A percentile compares a stretch with the other conserved stretches of the same genome.
These are phyloP conservation scores for Backusella luteola DNA, from an alignment of 192 early-diverging fungal genomes.

Conservation along the genomic window DNA sequence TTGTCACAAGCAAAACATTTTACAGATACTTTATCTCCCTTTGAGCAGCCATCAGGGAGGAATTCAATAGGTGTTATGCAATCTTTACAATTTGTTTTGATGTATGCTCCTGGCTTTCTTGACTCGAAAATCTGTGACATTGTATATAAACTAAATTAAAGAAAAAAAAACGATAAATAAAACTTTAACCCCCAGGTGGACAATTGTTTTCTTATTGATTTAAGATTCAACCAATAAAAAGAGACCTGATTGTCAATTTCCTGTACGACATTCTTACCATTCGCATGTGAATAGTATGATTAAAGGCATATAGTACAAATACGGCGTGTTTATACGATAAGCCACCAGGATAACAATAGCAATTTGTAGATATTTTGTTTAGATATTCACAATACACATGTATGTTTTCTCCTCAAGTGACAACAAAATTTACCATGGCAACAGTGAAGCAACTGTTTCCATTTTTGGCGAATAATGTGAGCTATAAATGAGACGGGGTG, in stretches of 20 bases:
- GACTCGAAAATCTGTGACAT: slow-evolving; percentile 40
- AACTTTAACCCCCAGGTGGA: not conserved
- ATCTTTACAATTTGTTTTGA: slow-evolving; percentile 47
- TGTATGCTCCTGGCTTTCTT: slow-evolving; percentile 50
- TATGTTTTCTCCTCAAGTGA: too few species aligned
- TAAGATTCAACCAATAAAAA: not conserved
- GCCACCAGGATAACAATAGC: not conserved
- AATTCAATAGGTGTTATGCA: slow-evolving; percentile 55
- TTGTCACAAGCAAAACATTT: slow-evolving; percentile 55
- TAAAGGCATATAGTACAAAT: not conserved
- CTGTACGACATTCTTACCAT: not conserved
- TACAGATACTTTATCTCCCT: slow-evolving; percentile 42
- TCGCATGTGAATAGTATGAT: not conserved
- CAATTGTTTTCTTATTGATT: not conserved
- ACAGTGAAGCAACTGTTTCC: too few species aligned
- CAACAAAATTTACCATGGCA: too few species aligned
- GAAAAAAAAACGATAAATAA: not conserved
- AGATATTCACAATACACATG: not conserved
- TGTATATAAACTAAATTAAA: not conserved
- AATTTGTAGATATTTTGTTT: not conserved
- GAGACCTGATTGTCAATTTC: not conserved
- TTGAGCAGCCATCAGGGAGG: slow-evolving; percentile 30
- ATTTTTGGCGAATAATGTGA: too few species aligned
- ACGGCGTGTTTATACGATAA: not conserved
- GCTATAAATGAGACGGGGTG: too few species aligned